phyloP scores from a whole-genome alignment of 495 filamentous ascomycete genomes.

The Astrothelium subdiscretum region DNA sequence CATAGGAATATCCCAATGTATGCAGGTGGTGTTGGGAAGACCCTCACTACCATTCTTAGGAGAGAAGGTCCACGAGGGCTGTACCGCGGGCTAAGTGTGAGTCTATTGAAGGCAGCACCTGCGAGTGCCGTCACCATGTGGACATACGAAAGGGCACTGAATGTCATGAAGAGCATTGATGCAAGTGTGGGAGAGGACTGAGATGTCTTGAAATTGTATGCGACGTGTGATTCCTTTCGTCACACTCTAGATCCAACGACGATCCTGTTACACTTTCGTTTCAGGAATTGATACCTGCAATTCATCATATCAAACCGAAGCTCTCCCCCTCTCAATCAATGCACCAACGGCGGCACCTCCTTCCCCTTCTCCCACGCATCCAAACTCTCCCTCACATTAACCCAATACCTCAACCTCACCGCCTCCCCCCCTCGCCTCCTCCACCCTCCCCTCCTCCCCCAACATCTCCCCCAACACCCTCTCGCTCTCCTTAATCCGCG shows the following conservation, averaged over 20 bases:
- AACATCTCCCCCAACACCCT: slow-evolving; percentile 50
- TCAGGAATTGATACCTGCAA: not conserved
- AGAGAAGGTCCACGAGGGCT: slow-evolving; percentile 69
- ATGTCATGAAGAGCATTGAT: slow-evolving; percentile 4
- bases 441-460: slow-evolving; percentile 45
- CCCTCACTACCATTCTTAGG: slow-evolving; percentile 53
- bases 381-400: slow-evolving; percentile 71
- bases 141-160: slow-evolving; percentile 71
- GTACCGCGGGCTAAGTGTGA: slow-evolving; percentile 80
- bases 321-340: slow-evolving; percentile 4
- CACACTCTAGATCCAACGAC: not conserved
- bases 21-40: slow-evolving; percentile 46
- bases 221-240: not conserved
- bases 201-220: not conserved
- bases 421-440: slow-evolving; percentile 56
- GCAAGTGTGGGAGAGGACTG: not conserved
- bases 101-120: slow-evolving; percentile 86
- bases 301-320: not conserved
- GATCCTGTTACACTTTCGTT: too few relatives aligned
- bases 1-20: slow-evolving; percentile 86
- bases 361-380: slow-evolving; percentile 75
- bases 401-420: slow-evolving; percentile 79
- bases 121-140: slow-evolving; percentile 96
- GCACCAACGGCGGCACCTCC: slow-evolving; percentile 52
- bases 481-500: slow-evolving; percentile 50